These are phyloP conservation scores for Apiospora rasikravindrae DNA, from an alignment of 2,329 filamentous ascomycete species.

Conservation along the genomic window DNA sequence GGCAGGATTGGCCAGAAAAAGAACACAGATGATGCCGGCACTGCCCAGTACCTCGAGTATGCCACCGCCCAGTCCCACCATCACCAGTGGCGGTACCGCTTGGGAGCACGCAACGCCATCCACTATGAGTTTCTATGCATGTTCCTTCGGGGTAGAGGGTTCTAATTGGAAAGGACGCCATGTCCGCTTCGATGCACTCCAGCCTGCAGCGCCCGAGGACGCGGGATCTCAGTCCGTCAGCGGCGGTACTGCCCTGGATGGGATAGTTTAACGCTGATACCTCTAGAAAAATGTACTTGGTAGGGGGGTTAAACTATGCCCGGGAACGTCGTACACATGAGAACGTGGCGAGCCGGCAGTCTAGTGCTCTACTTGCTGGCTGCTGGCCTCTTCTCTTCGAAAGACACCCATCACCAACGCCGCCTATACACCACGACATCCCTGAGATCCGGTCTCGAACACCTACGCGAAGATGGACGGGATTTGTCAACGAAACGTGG, in stretches of 20 bases:
- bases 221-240: neutral
- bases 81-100: neutral
- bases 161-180: neutral
- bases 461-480: neutral
- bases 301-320: no score
- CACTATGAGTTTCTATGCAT: neutral
- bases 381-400: neutral
- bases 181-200: constrained; percentile 5
- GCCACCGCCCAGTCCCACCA: neutral
- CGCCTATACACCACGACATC: neutral
- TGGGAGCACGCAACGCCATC: neutral
- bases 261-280: no score
- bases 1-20: neutral
- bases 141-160: neutral
- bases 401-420: neutral
- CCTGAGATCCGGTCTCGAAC: neutral
- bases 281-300: no score
- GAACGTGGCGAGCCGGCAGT: neutral
- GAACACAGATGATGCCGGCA: neutral
- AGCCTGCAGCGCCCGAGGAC: constrained; percentile 4
- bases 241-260: no score
- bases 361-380: neutral
- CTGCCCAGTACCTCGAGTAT: neutral
- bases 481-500: neutral
- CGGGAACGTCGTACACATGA: no score